Evolutionary conservation across 257 asterid species (phyloP), one percentile per base, ranked within the genome.

Genomic region (Nicotiana sylvestris): DNA sequence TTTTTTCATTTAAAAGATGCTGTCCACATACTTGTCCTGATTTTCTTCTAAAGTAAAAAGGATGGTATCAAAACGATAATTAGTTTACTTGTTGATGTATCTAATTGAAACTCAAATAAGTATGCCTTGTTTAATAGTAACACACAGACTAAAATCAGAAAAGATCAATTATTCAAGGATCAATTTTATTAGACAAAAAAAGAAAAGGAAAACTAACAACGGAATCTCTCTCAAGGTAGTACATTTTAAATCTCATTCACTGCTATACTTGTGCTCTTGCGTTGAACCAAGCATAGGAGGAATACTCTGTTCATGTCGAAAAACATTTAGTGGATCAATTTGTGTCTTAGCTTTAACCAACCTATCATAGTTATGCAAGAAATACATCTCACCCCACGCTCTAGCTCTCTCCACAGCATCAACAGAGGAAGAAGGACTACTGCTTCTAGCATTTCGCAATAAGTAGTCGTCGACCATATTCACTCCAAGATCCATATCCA

Each of bases 401-500:
- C 96, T 89, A 13, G 93, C 96, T 83, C 64, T 88, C 84, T 90
- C 94, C 80, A 92, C 92, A 4, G 84, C 88, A 30, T 88, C 85
- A 35, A 3, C 55, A 25, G 10, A 83, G n/a, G 61, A 27, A 5
- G 30, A 37, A 37, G 43, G 5, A 37, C 7, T 82, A 32, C 16
- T 69, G 1, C 17, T 79, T 7, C 17, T 79, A 9, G 77, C 82
- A 29, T 80, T 9, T 46, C 49, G 15, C 8, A 67, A 3, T 32
- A 69, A n/a, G 53, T 65, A 2, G 32, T 37, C 0, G 43, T 82
- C 85, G 82, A 85, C 43, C 43, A 37, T 37, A 37, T 37, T 84
- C 18, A 87, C 88, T 49, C 98, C 98, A 30, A 92, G 89, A 85
- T 94, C 98, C 58, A 89, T 84, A 83, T 94, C 98, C 83, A 91